These are phyloP conservation scores for Fusarium guadeloupense DNA, from an alignment of 2,329 filamentous ascomycete genomes.

Conservation along the genomic window DNA sequence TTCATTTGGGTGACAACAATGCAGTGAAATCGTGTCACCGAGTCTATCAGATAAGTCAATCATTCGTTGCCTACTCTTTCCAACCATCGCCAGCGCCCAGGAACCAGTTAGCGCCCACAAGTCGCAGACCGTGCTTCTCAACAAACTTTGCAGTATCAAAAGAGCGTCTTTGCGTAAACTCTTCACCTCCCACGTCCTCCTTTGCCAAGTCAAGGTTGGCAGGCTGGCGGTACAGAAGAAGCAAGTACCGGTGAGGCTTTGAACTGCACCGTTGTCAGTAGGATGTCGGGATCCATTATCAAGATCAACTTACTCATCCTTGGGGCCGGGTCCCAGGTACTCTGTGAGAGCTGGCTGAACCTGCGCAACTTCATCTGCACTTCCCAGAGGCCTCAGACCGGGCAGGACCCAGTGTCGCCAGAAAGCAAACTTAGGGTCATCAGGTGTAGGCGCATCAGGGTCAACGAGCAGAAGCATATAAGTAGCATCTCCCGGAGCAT, in stretches of 20 bases:
- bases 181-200: slow-evolving; percentile 57
- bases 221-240: slow-evolving; percentile 56
- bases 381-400: slow-evolving; percentile 48
- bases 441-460: slow-evolving; percentile 64
- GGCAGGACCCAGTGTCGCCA: slow-evolving; percentile 64
- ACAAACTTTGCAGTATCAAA: slow-evolving; percentile 54
- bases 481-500: slow-evolving; percentile 42
- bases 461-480: slow-evolving; percentile 62
- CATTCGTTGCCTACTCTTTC: slow-evolving; percentile 37
- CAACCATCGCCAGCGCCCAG: slow-evolving; percentile 56
- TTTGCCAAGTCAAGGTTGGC: slow-evolving; percentile 47
- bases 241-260: slow-evolving; percentile 58
- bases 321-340: slow-evolving; percentile 56
- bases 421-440: slow-evolving; percentile 63
- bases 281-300: not conserved
- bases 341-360: slow-evolving; percentile 51
- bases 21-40: not conserved
- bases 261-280: slow-evolving; percentile 47
- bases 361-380: slow-evolving; percentile 37
- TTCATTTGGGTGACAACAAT: too few species aligned
- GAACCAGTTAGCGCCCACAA: slow-evolving; percentile 59
- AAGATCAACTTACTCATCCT: slow-evolving; percentile 53
- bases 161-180: slow-evolving; percentile 55
- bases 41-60: not conserved
- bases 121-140: slow-evolving; percentile 48